phyloP scores from a whole-genome alignment of 2,329 filamentous ascomycete species.

The Fusarium heterosporum region DNA sequence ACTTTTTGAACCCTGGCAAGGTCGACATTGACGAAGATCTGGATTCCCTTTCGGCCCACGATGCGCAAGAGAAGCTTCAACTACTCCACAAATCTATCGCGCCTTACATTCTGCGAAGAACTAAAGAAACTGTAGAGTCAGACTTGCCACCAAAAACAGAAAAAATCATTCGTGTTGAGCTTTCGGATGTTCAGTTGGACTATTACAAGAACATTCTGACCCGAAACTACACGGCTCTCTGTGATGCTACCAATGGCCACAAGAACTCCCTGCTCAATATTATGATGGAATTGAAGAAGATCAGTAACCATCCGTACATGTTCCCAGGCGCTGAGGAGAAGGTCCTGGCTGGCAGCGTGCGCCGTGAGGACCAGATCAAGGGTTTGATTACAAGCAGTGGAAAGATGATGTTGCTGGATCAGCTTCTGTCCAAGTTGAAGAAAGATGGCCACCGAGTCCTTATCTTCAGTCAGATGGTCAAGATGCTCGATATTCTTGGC shows the following conservation, averaged over 20 bases:
- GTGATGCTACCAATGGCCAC: slow-evolving; percentile 88
- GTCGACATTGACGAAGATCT: slow-evolving; percentile 92
- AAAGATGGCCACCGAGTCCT: slow-evolving; percentile 94
- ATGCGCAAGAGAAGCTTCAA: slow-evolving; percentile 87
- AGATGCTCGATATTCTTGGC: slow-evolving; percentile 95
- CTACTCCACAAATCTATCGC: slow-evolving; percentile 88
- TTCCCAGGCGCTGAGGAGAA: slow-evolving; percentile 94
- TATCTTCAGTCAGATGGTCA: slow-evolving; percentile 99
- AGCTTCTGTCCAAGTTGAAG: slow-evolving; percentile 92
- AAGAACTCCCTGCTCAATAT: slow-evolving; percentile 97
- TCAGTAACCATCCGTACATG: slow-evolving; percentile 99
- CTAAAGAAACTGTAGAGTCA: slow-evolving; percentile 97
- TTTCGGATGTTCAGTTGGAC: slow-evolving; percentile 95
- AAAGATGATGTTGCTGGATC: slow-evolving; percentile 99
- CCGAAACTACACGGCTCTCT: slow-evolving; percentile 93
- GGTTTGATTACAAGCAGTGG: slow-evolving; percentile 96
- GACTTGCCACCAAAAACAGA: slow-evolving; percentile 97
- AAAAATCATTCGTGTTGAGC: slow-evolving; percentile 97
- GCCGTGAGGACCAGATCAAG: slow-evolving; percentile 91
- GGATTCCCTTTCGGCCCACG: slow-evolving; percentile 79
- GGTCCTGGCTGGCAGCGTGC: slow-evolving; percentile 81
- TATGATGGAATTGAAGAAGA: slow-evolving; percentile 99
- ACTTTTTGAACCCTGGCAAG: slow-evolving; percentile 96
- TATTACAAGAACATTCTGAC: slow-evolving; percentile 99
- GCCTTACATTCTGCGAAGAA: slow-evolving; percentile 93